Base-by-base conservation (phyloP, 768 basidiomycete genomes). In the Coprinellus micaceus region DNA sequence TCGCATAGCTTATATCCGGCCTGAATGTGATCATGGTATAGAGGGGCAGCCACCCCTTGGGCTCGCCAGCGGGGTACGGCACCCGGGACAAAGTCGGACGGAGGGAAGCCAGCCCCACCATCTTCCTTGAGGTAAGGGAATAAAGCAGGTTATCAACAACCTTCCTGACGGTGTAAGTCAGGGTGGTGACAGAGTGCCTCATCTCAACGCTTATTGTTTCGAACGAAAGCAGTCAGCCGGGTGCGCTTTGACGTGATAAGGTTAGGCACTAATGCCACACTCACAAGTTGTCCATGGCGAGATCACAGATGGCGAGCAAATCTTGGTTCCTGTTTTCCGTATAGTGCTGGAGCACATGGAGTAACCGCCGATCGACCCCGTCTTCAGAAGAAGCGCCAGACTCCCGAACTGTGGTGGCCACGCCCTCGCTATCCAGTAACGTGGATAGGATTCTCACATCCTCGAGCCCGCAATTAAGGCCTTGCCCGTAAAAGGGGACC, bases 21-120 rank as follows among this genome's bases (percentile, higher is more conserved):
- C 96, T 83, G 76, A 99, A 99, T 43, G 96, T 98, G 61, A 97
- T 88, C 95, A 98, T 97, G 30, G 92, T 92, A 71, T 99, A 99
- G 49, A 96, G 78, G 56, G 93, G 90, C 51, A 94, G 80, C 95
- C 95, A 98, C 36, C 91, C 94, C 60, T 69, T 67, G 43, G 86
- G 87, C 58, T 77, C 71, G 58, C 69, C 68, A 57, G 84, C 69
- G 33, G 84, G 81, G 70, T 88, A 91, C 10, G 87, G 78, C 47
- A 77, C 67, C 57, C 69, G 75, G 60, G 81, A 71, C 60, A 85
- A 63, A 19, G 71, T 65, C 53, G 79, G 77, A 43, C 73, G 73
- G 62, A 84, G 69, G 59, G 76, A 75, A 57, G 73, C 66, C 54
- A 82, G 67, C 50, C 80, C 73, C 63, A 77, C 72, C 65, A 72